phyloP scores from a whole-genome alignment of 2,329 filamentous ascomycete species.

The Balansia obtecta region DNA sequence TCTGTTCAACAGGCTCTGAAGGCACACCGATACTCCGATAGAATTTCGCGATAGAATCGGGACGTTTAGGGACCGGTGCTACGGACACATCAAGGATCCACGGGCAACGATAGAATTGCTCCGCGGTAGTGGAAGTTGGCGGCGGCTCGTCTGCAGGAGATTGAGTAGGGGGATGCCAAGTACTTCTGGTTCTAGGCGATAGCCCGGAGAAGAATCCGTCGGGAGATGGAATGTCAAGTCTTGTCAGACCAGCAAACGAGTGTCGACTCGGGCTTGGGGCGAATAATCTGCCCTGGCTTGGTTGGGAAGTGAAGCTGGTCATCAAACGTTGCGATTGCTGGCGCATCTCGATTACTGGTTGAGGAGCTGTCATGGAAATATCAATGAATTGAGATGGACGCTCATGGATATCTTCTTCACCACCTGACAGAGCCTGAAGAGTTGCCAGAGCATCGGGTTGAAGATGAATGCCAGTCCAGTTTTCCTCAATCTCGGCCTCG shows the following conservation, averaged over 20 bases:
- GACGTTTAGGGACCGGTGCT: slow-evolving; percentile 22
- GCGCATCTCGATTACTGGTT: slow-evolving; percentile 29
- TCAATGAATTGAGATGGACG: slow-evolving; percentile 32
- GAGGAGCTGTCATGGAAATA: slow-evolving; percentile 20
- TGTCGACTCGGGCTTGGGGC: slow-evolving; percentile 28
- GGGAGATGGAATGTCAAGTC: slow-evolving; percentile 80
- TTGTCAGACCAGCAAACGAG: slow-evolving; percentile 61
- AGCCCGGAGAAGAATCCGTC: slow-evolving; percentile 85
- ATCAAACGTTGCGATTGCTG: slow-evolving; percentile 39
- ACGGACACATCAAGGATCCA: slow-evolving; percentile 44
- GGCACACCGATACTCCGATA: slow-evolving; percentile 26
- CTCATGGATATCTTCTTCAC: slow-evolving; percentile 42
- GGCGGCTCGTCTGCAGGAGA: slow-evolving; percentile 42
- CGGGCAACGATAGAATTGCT: slow-evolving; percentile 79
- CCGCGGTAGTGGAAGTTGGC: slow-evolving; percentile 81
- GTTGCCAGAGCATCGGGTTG: slow-evolving; percentile 72
- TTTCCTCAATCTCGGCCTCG: slow-evolving; percentile 40
- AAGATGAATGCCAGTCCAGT: slow-evolving; percentile 63
- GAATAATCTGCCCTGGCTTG: slow-evolving; percentile 10
- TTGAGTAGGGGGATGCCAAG: slow-evolving; percentile 58
- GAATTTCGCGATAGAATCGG: slow-evolving; percentile 26
- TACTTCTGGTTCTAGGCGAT: slow-evolving; percentile 60
- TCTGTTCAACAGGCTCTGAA: slow-evolving; percentile 48
- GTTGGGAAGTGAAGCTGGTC: slow-evolving; percentile 24
- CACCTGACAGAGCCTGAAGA: slow-evolving; percentile 56